A percentile compares a stretch with the other conserved stretches of the same genome.
phyloP scores from a whole-genome alignment of 352 stramenopile genomes.

The Phytopythium litorale region DNA sequence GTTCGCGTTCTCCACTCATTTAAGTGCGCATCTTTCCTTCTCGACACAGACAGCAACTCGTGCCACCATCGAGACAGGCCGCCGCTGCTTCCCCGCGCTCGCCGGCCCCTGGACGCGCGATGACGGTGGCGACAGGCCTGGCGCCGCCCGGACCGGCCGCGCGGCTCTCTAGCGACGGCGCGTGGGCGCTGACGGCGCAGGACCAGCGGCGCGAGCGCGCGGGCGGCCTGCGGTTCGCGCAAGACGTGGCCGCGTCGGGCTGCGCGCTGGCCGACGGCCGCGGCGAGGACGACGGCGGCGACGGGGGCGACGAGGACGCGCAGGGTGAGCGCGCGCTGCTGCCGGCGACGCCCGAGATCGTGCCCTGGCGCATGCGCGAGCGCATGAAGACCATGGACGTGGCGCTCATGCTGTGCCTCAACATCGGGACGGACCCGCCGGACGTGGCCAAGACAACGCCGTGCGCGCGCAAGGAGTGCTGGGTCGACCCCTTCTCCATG shows the following conservation, averaged over 20 bases:
- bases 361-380: slow-evolving; percentile 83
- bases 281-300: slow-evolving; percentile 1
- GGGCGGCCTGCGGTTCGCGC: slow-evolving; percentile 64
- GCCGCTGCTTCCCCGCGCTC: background rate
- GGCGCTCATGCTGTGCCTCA: slow-evolving; percentile 96
- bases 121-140: background rate
- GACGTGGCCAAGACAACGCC: slow-evolving; percentile 96
- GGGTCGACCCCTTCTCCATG: slow-evolving; percentile 96
- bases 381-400: slow-evolving; percentile 93
- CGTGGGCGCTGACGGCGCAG: slow-evolving; percentile 7
- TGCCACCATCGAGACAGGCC: background rate
- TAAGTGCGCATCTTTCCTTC: slow-evolving; percentile 2
- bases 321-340: background rate
- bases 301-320: background rate
- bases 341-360: slow-evolving; percentile 38
- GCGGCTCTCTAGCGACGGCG: slow-evolving; percentile 6
- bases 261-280: slow-evolving; percentile 10
- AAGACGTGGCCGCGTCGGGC: slow-evolving; percentile 25
- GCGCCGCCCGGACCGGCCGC: background rate
- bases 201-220: slow-evolving; percentile 18
- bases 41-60: background rate
- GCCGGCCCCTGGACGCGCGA: background rate
- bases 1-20: background rate
- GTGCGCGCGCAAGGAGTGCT: slow-evolving; percentile 97
- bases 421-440: slow-evolving; percentile 97